phyloP scores from a whole-genome alignment of 805 yeast species.

The Scheffersomyces coipomensis region DNA sequence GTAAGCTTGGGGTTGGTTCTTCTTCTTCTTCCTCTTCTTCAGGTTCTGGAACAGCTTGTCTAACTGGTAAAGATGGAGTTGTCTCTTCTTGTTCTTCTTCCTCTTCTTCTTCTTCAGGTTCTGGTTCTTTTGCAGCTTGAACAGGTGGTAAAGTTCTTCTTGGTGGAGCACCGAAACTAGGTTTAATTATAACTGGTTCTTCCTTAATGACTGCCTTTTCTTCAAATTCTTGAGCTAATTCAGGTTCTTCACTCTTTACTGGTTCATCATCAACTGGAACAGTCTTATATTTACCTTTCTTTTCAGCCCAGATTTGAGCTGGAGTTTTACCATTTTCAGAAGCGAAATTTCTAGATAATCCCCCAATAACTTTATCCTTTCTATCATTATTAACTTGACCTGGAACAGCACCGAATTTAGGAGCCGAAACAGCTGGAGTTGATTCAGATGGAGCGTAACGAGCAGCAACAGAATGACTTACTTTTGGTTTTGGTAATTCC shows the following conservation, averaged over 20 bases:
- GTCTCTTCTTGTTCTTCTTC: conserved; percentile 6
- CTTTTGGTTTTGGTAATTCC: conserved; percentile 64
- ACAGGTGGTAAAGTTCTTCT: conserved; percentile 8
- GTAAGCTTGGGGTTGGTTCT: conserved; percentile 16
- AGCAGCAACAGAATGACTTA: conserved; percentile 47
- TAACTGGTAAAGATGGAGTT: conserved; percentile 13
- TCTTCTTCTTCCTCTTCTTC: conserved; percentile 23
- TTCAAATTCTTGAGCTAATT: conserved; percentile 17
- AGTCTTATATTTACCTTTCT: conserved; percentile 63
- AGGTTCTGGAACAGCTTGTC: conserved; percentile 7
- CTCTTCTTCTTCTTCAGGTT: conserved; percentile 11
- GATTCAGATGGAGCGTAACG: conserved; percentile 42
- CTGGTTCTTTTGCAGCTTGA: conserved; percentile 7
- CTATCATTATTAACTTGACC: conserved; percentile 28
- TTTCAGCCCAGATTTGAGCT: conserved; percentile 95
- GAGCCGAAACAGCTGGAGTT: conserved; percentile 12
- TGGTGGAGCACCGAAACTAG: conserved; percentile 4
- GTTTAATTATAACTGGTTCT: conserved; percentile 6
- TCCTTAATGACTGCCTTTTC: conserved; percentile 11
- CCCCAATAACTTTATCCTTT: conserved; percentile 52
- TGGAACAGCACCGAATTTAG: conserved; percentile 36
- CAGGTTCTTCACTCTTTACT: conserved; percentile 12
- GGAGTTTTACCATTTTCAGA: conserved; percentile 82
- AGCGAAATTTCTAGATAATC: conserved; percentile 61
- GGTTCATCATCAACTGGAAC: conserved; percentile 23